These are phyloP conservation scores for Boletus vermiculosoides DNA, from an alignment of 768 basidiomycete genomes.

Conservation along the genomic window DNA sequence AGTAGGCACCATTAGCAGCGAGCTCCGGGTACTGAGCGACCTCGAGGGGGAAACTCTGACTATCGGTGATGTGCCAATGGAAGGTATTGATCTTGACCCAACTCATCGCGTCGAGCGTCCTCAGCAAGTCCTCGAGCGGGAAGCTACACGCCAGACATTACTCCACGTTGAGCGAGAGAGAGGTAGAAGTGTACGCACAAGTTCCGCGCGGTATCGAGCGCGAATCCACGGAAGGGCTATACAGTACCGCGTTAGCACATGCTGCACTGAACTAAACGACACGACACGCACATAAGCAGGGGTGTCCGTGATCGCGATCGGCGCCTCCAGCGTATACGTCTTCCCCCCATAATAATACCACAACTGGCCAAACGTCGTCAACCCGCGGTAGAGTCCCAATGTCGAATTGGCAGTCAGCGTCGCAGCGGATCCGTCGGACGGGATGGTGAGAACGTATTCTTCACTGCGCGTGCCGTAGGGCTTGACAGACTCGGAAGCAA, in stretches of 20 bases:
- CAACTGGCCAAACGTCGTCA: slow-evolving; percentile 56
- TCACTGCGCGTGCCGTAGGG: slow-evolving; percentile 42
- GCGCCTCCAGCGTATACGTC: slow-evolving; percentile 41
- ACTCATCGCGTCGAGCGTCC: too few relatives aligned
- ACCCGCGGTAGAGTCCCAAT: slow-evolving; percentile 50
- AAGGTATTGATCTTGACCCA: too few relatives aligned
- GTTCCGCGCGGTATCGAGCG: too few relatives aligned
- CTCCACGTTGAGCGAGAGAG: too few relatives aligned
- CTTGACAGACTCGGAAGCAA: slow-evolving; percentile 36
- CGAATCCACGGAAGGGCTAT: slow-evolving; percentile 37
- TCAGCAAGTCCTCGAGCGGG: too few relatives aligned
- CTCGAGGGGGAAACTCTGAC: too few relatives aligned
- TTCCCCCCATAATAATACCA: slow-evolving; percentile 40
- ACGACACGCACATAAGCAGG: slow-evolving; percentile 43
- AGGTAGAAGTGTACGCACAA: too few relatives aligned
- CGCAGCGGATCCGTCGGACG: slow-evolving; percentile 36
- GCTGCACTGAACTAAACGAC: not conserved
- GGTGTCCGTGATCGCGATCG: slow-evolving; percentile 41
- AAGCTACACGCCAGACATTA: too few relatives aligned
- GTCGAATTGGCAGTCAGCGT: slow-evolving; percentile 44
- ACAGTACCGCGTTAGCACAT: not conserved
- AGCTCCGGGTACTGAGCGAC: too few relatives aligned
- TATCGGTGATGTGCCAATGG: too few relatives aligned
- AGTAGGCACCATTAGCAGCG: too few relatives aligned
- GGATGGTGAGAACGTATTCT: slow-evolving; percentile 42